phyloP scores from a whole-genome alignment of 345 rosid species.

The rapeseed (Brassica napus) region Da-Ae NC_063450.1:20656501-20657000 shows the following conservation, averaged over 20 bases:
- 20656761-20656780: conserved; percentile 38
- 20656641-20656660: conserved; percentile 1
- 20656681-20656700: conserved; percentile 31
- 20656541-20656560: conserved; percentile 51
- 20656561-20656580: conserved; percentile 28
- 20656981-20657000: too few species aligned
- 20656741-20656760: conserved; percentile 27
- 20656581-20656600: neutral
- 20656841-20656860: conserved; percentile 4
- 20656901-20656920: too few species aligned
- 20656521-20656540: conserved; percentile 59
- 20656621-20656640: conserved; percentile 3
- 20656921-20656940: too few species aligned
- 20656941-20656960: too few species aligned
- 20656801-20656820: conserved; percentile 24
- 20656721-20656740: conserved; percentile 5
- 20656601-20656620: conserved; percentile 28
- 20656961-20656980: too few species aligned
- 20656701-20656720: conserved; percentile 10
- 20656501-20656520: conserved; percentile 61
- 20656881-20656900: conserved; percentile 18
- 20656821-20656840: conserved; percentile 28
- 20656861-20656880: neutral
- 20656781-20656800: conserved; percentile 37
- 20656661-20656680: conserved; percentile 7